Evolutionary conservation across 2,329 filamentous ascomycete genomes (phyloP).

Genomic region (Neonectria punicea): DNA sequence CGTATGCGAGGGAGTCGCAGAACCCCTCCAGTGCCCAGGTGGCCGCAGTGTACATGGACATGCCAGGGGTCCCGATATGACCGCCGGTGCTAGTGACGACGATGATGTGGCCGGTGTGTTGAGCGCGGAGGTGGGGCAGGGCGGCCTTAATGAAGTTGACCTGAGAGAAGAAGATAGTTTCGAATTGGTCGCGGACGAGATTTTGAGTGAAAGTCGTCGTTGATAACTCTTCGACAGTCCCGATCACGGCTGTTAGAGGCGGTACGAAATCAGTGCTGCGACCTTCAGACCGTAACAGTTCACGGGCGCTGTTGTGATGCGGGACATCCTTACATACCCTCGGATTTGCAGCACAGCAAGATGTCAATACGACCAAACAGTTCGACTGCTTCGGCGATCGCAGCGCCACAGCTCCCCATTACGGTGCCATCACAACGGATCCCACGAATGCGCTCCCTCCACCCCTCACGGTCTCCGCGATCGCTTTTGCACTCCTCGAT

Average conservation of each 20-base stretch:
- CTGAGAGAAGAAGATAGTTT: conserved; percentile 93
- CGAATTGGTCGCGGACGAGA: conserved; percentile 90
- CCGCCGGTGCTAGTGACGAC: conserved; percentile 90
- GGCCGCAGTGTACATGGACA: conserved; percentile 90
- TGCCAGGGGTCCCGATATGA: conserved; percentile 90
- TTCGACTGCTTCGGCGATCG: conserved; percentile 85
- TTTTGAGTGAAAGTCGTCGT: conserved; percentile 78
- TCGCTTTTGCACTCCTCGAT: conserved; percentile 74
- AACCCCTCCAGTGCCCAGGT: conserved; percentile 97
- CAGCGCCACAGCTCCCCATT: conserved; percentile 81
- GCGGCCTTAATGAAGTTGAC: conserved; percentile 95
- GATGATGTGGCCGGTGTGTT: conserved; percentile 89
- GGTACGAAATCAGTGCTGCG: conserved; percentile 25
- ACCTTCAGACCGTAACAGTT: background rate
- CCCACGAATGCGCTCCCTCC: conserved; percentile 79
- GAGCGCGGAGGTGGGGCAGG: conserved; percentile 80
- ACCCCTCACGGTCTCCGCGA: conserved; percentile 76
- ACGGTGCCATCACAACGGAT: conserved; percentile 71
- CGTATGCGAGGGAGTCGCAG: conserved; percentile 94
- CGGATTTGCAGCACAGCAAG: conserved; percentile 86
- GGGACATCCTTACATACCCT: conserved; percentile 64
- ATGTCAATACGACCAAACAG: conserved; percentile 91
- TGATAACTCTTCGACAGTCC: conserved; percentile 89
- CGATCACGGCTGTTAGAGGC: conserved; percentile 74
- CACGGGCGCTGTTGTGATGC: background rate